Evolutionary conservation across 1,284 basidiomycete species (phyloP).

Genomic region (Coniophora puteana): DNA sequence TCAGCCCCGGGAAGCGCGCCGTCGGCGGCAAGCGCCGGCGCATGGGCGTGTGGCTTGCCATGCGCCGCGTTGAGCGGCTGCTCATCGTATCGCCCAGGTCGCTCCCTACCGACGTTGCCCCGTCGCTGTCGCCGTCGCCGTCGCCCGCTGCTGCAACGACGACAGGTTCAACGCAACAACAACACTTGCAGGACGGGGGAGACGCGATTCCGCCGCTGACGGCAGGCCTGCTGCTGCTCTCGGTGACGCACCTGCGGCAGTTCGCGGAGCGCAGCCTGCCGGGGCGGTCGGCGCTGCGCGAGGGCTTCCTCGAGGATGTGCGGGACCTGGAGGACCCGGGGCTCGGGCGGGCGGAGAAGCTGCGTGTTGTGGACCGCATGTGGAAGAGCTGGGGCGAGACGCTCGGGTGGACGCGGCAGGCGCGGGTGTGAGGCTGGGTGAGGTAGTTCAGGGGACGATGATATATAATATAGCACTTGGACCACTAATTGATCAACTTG

Average conservation of each 20-base stretch:
- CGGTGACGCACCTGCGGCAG: conserved; percentile 61
- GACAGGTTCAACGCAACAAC: conserved; percentile 10
- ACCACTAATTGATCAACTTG: no score
- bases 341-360: conserved; percentile 66
- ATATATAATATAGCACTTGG: no score
- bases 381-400: conserved; percentile 82
- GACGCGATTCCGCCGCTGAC: conserved; percentile 50
- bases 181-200: no score
- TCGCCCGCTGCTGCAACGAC: conserved; percentile 4
- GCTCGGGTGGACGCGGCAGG: conserved; percentile 69
- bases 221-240: conserved; percentile 71
- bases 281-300: conserved; percentile 52
- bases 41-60: conserved; percentile 53
- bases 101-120: conserved; percentile 35
- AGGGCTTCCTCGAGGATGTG: conserved; percentile 85
- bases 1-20: conserved; percentile 39
- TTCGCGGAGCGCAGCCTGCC: conserved; percentile 59
- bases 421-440: no score
- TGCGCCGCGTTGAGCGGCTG: conserved; percentile 43
- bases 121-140: conserved; percentile 4
- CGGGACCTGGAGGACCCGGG: conserved; percentile 76
- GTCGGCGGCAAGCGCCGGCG: conserved; percentile 50
- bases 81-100: not conserved
- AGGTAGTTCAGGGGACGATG: no score
- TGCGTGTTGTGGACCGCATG: conserved; percentile 81